These are phyloP conservation scores for Oryza longistaminata DNA, from an alignment of 176 grass and related monocot genomes.

Conservation along the genomic window DNA sequence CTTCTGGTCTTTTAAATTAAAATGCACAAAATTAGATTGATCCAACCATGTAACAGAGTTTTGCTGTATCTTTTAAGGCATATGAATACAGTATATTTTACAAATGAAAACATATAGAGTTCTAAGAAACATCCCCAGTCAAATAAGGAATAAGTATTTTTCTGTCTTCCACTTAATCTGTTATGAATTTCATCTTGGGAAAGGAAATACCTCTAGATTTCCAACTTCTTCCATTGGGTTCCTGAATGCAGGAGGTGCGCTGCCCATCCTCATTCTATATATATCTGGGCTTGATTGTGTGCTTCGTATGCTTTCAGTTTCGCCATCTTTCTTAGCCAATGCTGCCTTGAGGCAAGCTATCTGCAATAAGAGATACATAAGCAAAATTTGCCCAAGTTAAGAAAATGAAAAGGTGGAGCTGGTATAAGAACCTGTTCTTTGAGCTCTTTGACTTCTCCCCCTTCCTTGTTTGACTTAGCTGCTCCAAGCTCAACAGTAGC, in stretches of 20 bases:
- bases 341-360: constrained; percentile 66
- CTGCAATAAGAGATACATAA: constrained; percentile 37
- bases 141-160: neutral
- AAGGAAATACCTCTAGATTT: constrained; percentile 62
- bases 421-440: constrained; percentile 58
- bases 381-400: neutral
- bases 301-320: constrained; percentile 48
- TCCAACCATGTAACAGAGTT: neutral
- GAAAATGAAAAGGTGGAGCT: constrained; percentile 18
- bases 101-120: neutral
- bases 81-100: neutral
- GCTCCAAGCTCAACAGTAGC: constrained; percentile 70
- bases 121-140: neutral
- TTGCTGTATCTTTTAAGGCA: neutral
- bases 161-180: neutral
- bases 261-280: constrained; percentile 41
- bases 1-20: constrained; percentile 22
- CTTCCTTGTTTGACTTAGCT: constrained; percentile 66
- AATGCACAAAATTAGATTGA: constrained; percentile 15
- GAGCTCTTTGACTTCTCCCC: constrained; percentile 69
- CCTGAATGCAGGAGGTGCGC: constrained; percentile 13
- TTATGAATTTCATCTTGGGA: neutral
- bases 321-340: constrained; percentile 63
- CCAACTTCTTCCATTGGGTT: constrained; percentile 50
- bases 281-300: constrained; percentile 67